Evolutionary conservation across 2,329 filamentous ascomycete species (phyloP), one percentile per base, ranked within the genome.

Genomic region (Plectosphaerella plurivora): DNA sequence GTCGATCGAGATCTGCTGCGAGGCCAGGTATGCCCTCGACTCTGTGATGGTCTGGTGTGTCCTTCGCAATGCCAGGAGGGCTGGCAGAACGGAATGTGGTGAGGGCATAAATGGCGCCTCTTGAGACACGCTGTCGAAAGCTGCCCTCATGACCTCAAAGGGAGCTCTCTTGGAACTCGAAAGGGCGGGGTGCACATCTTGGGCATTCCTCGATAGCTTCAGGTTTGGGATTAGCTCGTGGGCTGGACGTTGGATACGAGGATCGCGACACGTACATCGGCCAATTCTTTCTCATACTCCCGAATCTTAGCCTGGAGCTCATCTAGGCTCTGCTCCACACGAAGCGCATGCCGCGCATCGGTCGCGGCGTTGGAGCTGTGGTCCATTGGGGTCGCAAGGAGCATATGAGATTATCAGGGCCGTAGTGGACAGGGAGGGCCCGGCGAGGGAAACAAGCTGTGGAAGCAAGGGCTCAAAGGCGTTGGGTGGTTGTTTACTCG

Each of bases 31-130:
- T 18, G 73, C 70, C 58, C 81, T 83, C 16, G 84, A 87, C 59
- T 89, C 84, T 54, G 76, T 68, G 47, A 88, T 79, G 15, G 83
- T 84, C 52, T 79, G 75, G 53, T 86, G 78, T 3, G 86, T 84
- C 60, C 81, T 83, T 49, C 87, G 83, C 51, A 91, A 69, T 6
- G 89, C 88, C 41, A 94, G 65, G 5, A 95, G 73, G 7, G 85
- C 82, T 4, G 89, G 88, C 7, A 94, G 68, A 6, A 86, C 75
- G 18, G 89, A 93, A 48, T 79, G 81, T 10, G 82, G 72, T 22
- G 77, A 74, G 3, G 89, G 89, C 20, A 93, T 71, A 59, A 83
- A 83, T 9, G 87, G 85, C 49, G 84, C 77, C 14, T 78, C 75
- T 44, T 79, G 72, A 12, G 82, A 78, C 46, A 91, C 72, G 15